Percentiles rank a stretch among this genome's conserved stretches.
Conservation (phyloP, 495 filamentous ascomycete genomes). For the Bacidia gigantensis region DNA sequence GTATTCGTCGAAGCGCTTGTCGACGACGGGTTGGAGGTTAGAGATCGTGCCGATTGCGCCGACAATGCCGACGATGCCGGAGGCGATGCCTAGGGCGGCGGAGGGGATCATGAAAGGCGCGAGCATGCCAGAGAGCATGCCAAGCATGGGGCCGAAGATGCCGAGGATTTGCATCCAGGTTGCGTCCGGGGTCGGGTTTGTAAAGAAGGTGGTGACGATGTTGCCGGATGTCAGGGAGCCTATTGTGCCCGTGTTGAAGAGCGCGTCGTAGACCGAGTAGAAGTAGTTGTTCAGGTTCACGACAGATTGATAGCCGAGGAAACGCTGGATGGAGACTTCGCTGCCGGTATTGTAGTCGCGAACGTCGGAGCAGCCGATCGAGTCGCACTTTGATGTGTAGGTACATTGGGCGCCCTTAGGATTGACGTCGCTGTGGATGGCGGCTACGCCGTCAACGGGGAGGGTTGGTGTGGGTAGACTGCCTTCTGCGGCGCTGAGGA, state of each 20-base stretch:
- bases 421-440: slow-evolving; percentile 6
- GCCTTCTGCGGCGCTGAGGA: slow-evolving; percentile 2
- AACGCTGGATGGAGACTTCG: slow-evolving; percentile 6
- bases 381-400: slow-evolving; percentile 5
- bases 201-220: slow-evolving; percentile 9
- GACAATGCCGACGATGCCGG: slow-evolving; percentile 1
- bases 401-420: slow-evolving; percentile 4
- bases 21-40: slow-evolving; percentile 1
- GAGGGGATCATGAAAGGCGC: neutral
- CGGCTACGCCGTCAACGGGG: slow-evolving; percentile 2
- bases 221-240: slow-evolving; percentile 1
- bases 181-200: slow-evolving; percentile 2
- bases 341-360: slow-evolving; percentile 1
- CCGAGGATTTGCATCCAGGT: slow-evolving; percentile 10
- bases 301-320: slow-evolving; percentile 6
- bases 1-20: slow-evolving; percentile 11
- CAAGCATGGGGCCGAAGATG: slow-evolving; percentile 4
- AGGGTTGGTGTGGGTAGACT: neutral
- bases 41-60: slow-evolving; percentile 1
- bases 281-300: slow-evolving; percentile 13
- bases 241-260: slow-evolving; percentile 8
- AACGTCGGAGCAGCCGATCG: slow-evolving; percentile 4
- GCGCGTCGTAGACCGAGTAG: slow-evolving; percentile 5
- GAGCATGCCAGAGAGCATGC: slow-evolving; percentile 4
- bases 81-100: neutral